A percentile compares a stretch with the other conserved stretches of the same genome.
These are phyloP conservation scores for Microdochium nivale DNA, from an alignment of 2,329 filamentous ascomycete species.

Conservation along the genomic window DNA sequence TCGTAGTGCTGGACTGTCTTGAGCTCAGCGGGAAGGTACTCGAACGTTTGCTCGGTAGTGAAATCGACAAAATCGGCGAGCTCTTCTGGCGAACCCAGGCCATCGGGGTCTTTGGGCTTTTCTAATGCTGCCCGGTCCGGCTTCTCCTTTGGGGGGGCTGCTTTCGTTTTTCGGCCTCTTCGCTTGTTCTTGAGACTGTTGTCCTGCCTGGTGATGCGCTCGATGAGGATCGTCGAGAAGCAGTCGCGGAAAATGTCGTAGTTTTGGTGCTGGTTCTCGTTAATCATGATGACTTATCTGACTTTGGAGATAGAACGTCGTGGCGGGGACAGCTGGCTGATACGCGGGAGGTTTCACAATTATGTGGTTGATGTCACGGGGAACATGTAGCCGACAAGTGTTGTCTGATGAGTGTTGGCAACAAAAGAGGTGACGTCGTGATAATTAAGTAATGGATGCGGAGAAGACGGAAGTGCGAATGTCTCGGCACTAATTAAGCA, in stretches of 20 bases:
- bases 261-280: slow-evolving; percentile 31
- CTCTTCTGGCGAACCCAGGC: slow-evolving; percentile 46
- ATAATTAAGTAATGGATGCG: too few relatives aligned
- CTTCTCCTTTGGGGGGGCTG: too few relatives aligned
- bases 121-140: not conserved
- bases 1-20: slow-evolving; percentile 51
- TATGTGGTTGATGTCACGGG: too few relatives aligned
- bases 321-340: too few relatives aligned
- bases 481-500: too few relatives aligned
- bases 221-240: slow-evolving; percentile 60
- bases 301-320: too few relatives aligned
- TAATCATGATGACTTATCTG: slow-evolving; percentile 10
- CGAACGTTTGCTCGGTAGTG: slow-evolving; percentile 61
- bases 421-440: too few relatives aligned
- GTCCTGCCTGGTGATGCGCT: slow-evolving; percentile 38
- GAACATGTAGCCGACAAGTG: too few relatives aligned
- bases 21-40: slow-evolving; percentile 51
- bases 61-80: slow-evolving; percentile 77
- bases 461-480: too few relatives aligned
- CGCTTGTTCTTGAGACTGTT: slow-evolving; percentile 16
- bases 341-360: too few relatives aligned
- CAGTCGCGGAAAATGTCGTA: slow-evolving; percentile 67
- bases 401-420: too few relatives aligned
- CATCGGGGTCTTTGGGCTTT: slow-evolving; percentile 4
- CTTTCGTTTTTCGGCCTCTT: not conserved